Conservation (phyloP, 306 rosid species). For the Prunus dulcis region DNA sequence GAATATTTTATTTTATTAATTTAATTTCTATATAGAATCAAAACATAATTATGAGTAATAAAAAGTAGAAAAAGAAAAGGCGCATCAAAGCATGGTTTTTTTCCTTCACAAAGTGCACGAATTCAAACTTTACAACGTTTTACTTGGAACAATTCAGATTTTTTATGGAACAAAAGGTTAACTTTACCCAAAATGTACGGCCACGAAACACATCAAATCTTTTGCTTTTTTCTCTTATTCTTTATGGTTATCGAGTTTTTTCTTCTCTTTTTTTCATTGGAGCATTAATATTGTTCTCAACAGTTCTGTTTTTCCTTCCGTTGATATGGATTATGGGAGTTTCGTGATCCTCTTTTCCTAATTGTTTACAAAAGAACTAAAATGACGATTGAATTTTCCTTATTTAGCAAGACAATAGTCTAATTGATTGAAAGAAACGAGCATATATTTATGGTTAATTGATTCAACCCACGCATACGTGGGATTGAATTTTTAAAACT, state of each 20-base stretch:
- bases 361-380: background rate
- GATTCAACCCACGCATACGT: background rate
- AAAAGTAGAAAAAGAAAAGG: slow-evolving; percentile 15
- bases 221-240: slow-evolving; percentile 8
- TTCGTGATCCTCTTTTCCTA: no score
- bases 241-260: background rate
- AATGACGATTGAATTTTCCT: background rate
- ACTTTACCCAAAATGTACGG: slow-evolving; percentile 14
- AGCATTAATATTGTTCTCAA: no score
- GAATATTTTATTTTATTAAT: no score
- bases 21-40: background rate
- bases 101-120: slow-evolving; percentile 15
- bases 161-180: slow-evolving; percentile 8
- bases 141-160: slow-evolving; percentile 19
- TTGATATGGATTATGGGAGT: no score
- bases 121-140: slow-evolving; percentile 19
- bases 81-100: slow-evolving; percentile 10
- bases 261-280: no score
- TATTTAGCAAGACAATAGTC: no score
- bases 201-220: slow-evolving; percentile 32
- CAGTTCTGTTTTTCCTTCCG: no score
- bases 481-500: background rate
- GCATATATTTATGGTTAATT: no score
- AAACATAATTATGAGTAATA: slow-evolving; percentile 29
- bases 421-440: accelerated